Percentiles rank a stretch among this genome's conserved stretches.
These are phyloP conservation scores for Chlorella sp. DNA, from an alignment of 139 green algal species.

Conservation along the genomic window DNA sequence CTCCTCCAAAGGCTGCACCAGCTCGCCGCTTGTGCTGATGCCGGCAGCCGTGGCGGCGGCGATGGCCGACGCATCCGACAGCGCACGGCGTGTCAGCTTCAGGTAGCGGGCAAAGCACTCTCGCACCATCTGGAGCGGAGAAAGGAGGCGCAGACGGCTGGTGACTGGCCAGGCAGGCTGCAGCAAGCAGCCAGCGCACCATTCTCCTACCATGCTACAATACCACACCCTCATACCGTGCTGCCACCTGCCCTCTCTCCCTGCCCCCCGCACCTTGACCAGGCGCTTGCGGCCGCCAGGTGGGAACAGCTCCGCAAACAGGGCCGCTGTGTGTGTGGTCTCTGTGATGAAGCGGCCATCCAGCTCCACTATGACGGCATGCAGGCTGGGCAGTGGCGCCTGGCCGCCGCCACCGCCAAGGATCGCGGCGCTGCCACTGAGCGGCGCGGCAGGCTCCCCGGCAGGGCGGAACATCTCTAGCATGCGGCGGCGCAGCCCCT, in stretches of 20 bases:
- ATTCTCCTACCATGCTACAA: no score
- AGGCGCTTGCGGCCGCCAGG: slow-evolving; percentile 44
- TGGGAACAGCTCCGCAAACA: slow-evolving; percentile 57
- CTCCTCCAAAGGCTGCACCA: slow-evolving; percentile 9
- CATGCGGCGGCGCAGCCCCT: slow-evolving; percentile 24
- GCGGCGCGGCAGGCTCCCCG: neutral
- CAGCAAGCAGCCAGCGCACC: no score
- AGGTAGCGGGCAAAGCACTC: slow-evolving; percentile 44
- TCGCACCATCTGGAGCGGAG: slow-evolving; percentile 12
- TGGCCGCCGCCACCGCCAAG: neutral
- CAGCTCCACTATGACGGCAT: slow-evolving; percentile 47
- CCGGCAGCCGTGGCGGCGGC: slow-evolving; percentile 50
- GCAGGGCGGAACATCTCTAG: slow-evolving; percentile 10
- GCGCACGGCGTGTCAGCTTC: slow-evolving; percentile 46
- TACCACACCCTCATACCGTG: neutral
- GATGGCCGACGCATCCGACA: slow-evolving; percentile 47
- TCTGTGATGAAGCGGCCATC: slow-evolving; percentile 57
- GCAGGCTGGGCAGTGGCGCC: slow-evolving; percentile 31
- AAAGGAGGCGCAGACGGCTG: neutral
- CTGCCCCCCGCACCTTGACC: slow-evolving; percentile 38
- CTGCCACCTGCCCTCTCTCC: neutral
- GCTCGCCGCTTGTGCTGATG: slow-evolving; percentile 17
- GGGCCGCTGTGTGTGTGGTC: slow-evolving; percentile 41
- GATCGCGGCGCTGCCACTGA: neutral
- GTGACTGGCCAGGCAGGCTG: neutral